Conservation (phyloP, 257 asterid genomes). For the Lycium ferocissimum region DNA sequence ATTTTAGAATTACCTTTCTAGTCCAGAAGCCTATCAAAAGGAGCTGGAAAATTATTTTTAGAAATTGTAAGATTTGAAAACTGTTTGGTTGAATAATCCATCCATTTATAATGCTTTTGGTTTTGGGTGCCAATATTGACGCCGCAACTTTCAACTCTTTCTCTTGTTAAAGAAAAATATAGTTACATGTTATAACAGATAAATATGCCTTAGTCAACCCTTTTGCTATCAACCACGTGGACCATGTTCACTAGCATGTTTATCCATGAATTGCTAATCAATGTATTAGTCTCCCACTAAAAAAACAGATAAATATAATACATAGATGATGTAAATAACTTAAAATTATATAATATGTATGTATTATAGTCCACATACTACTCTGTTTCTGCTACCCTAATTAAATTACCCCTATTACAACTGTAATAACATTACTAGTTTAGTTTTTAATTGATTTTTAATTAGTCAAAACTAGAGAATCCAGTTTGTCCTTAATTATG, state of each 20-base stretch:
- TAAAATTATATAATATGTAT: not conserved
- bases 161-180: not conserved
- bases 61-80: not conserved
- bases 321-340: not conserved
- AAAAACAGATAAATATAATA: too few relatives aligned
- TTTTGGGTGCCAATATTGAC: slow-evolving; percentile 8
- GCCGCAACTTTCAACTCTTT: not conserved
- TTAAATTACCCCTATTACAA: not conserved
- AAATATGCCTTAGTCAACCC: too few relatives aligned
- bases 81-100: not conserved
- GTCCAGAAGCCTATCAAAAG: not conserved
- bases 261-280: too few relatives aligned
- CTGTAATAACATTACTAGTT: not conserved
- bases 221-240: too few relatives aligned
- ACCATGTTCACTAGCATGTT: too few relatives aligned
- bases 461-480: not conserved
- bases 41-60: not conserved
- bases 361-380: not conserved
- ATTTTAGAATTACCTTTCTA: not conserved
- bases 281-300: too few relatives aligned
- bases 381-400: not conserved
- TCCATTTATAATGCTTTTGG: too few relatives aligned
- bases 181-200: not conserved
- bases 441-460: too few relatives aligned
- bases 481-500: not conserved